Conservation (phyloP, 768 basidiomycete genomes). For the Kwoniella newhampshirensis region DNA sequence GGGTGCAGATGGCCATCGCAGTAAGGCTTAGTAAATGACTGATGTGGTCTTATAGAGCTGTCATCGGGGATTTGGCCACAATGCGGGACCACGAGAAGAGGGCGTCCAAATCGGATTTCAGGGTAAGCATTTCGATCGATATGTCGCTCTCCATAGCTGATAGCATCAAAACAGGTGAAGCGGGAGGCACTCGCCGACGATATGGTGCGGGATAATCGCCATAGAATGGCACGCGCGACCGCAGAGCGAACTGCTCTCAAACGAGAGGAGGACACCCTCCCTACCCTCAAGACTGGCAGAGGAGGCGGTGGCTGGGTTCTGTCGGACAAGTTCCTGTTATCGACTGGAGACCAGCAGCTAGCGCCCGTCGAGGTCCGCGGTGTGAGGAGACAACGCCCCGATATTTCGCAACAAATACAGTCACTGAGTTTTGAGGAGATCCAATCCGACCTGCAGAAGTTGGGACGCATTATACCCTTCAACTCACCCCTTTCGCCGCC, state of each 20-base stretch:
- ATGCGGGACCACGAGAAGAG: conserved; percentile 22
- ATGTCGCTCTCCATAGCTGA: not conserved
- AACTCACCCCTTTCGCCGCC: not conserved
- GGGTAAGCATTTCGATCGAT: conserved; percentile 7
- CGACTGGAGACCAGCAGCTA: conserved; percentile 13
- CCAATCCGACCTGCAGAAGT: conserved; percentile 13
- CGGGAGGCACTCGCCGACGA: conserved; percentile 11
- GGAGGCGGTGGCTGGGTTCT: conserved; percentile 41
- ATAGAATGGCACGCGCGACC: conserved; percentile 6
- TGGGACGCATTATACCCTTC: not conserved
- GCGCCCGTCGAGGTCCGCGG: conserved; percentile 10
- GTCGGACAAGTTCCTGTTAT: conserved; percentile 21
- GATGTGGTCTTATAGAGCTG: conserved; percentile 19
- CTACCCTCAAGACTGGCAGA: conserved; percentile 19
- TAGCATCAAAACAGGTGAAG: conserved; percentile 1
- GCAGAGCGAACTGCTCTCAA: conserved; percentile 19
- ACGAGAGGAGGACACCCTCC: conserved; percentile 8
- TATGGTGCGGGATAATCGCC: conserved; percentile 16
- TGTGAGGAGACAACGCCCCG: conserved; percentile 4
- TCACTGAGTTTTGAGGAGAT: conserved; percentile 6
- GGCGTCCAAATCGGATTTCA: conserved; percentile 15
- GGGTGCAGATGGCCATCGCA: not conserved
- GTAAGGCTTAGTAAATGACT: not conserved
- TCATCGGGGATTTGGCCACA: conserved; percentile 14
- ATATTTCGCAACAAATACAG: conserved; percentile 11